phyloP scores from a whole-genome alignment of 345 rosid genomes.

The Sonneratia alba region DNA sequence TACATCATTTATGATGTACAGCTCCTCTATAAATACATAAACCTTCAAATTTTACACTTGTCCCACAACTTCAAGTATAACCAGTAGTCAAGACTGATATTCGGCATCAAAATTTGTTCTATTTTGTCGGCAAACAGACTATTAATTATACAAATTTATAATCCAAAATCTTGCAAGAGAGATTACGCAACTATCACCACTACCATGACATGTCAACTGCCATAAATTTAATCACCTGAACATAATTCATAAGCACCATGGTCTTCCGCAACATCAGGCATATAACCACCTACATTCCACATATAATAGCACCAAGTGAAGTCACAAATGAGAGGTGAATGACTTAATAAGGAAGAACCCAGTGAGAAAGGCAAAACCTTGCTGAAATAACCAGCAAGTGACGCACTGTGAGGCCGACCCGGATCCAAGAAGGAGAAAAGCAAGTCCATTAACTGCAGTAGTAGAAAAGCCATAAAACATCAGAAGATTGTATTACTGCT shows the following conservation, averaged over 20 bases:
- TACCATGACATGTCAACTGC: background rate
- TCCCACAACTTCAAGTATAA: background rate
- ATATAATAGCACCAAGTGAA: slow-evolving; percentile 9
- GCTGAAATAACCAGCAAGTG: slow-evolving; percentile 96
- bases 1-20: background rate
- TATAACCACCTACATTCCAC: slow-evolving; percentile 57
- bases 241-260: slow-evolving; percentile 82
- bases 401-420: slow-evolving; percentile 72
- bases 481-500: slow-evolving; percentile 6
- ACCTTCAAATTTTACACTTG: background rate
- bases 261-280: slow-evolving; percentile 96
- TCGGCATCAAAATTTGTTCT: background rate
- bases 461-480: slow-evolving; percentile 13
- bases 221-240: slow-evolving; percentile 53
- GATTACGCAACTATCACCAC: background rate
- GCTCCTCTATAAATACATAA: background rate
- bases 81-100: background rate
- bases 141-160: background rate
- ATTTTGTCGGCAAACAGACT: background rate
- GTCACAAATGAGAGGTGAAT: background rate
- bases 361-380: slow-evolving; percentile 36
- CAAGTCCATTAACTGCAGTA: slow-evolving; percentile 75
- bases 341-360: slow-evolving; percentile 7
- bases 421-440: slow-evolving; percentile 93
- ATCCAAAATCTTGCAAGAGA: background rate